Base-by-base conservation (phyloP, 495 filamentous ascomycete species). In the Neurospora sp. region DNA sequence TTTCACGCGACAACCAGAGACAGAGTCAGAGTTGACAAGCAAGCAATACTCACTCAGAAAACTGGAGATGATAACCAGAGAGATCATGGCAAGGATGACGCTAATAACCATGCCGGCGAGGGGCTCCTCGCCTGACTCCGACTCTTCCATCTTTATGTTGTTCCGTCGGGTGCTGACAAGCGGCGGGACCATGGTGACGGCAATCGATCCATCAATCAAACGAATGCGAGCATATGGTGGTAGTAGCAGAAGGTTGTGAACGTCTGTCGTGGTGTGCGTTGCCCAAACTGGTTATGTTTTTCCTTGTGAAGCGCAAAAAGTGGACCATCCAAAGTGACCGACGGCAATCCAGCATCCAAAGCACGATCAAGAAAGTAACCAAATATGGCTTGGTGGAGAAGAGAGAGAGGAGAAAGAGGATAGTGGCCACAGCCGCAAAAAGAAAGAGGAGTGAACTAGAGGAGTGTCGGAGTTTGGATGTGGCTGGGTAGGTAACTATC, bases 21-120 rank as follows among this genome's bases (percentile, higher is more conserved):
- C 45, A 68, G 27, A 27, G 4, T 3, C 45, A 68, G 27, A 27
- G 7, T 5, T 59, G 38, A 69, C n/a, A 40, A 31, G 12, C n/a
- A 44, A 16, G 53, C 39, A 16, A 17, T 7, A 22, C 83, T 70
- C 74, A 87, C 86, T 83, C 42, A 85, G 68, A 75, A 86, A 86
- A 20, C 79, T 75, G 17, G 86, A 80, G 12, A 87, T 74, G 4
- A 82, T 79, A 14, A 79, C 80, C 31, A 81, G 75, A 1, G 86
- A 83, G 22, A 79, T 61, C 75, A 86, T 77, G 16, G 81, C 81
- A 4, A 87, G 75, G 41, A 82, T 76, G 40, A 85, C 79, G 65
- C 83, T 82, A 45, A 83, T 74, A 22, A 85, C 75, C 48, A 78
- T 76, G 40, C 83, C 84, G 8, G 78, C 76, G 27, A 81, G 71